Evolutionary conservation across 2,329 filamentous ascomycete species (phyloP).

Genomic region (Neonectria punicea): DNA sequence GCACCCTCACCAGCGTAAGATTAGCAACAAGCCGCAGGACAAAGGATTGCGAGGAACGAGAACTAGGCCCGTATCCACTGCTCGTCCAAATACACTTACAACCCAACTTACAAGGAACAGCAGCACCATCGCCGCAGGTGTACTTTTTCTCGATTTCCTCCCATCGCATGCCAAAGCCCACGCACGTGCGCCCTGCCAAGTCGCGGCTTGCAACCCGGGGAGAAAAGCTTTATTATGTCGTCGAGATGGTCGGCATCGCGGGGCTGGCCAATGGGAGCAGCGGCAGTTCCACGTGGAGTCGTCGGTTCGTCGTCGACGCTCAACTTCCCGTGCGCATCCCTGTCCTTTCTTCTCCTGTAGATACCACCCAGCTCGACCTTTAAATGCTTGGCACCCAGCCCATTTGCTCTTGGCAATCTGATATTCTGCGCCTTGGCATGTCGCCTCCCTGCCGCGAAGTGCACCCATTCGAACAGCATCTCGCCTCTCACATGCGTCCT

Average conservation of each 20-base stretch:
- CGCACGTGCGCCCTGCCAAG: background rate
- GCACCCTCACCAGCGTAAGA: background rate
- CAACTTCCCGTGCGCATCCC: background rate
- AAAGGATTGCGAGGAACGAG: background rate
- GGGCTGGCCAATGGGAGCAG: conserved; percentile 7
- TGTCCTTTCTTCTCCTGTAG: background rate
- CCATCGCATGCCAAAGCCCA: background rate
- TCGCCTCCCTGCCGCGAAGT: background rate
- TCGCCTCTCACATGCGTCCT: background rate
- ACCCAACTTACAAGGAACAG: background rate
- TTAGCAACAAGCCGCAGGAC: background rate
- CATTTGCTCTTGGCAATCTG: background rate
- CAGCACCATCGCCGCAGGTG: background rate
- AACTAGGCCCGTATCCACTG: background rate
- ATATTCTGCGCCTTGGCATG: background rate
- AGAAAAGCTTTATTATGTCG: background rate
- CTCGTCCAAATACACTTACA: background rate
- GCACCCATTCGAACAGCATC: background rate
- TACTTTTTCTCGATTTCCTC: background rate
- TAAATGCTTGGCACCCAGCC: background rate
- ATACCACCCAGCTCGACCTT: background rate
- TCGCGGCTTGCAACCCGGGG: background rate
- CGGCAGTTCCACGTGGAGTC: conserved; percentile 14
- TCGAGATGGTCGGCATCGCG: conserved; percentile 7
- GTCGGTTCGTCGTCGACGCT: conserved; percentile 7